Conservation (phyloP, 352 stramenopile species). For the Globisporangium cylindrosporum region DNA sequence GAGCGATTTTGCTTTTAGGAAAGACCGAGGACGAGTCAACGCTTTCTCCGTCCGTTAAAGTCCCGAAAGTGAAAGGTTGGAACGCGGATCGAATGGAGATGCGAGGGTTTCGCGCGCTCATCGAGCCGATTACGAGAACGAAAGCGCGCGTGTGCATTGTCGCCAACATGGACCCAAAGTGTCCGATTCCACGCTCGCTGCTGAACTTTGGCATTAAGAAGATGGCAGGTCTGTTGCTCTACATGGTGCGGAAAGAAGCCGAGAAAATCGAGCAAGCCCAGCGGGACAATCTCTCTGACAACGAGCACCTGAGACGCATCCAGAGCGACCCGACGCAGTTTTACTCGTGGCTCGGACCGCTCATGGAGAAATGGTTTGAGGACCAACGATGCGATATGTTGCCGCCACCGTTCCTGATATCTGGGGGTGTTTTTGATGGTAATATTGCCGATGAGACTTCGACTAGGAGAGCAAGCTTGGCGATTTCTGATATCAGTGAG, state of each 20-base stretch:
- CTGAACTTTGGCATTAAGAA: conserved; percentile 87
- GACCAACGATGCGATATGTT: conserved; percentile 38
- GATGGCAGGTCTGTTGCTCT: conserved; percentile 70
- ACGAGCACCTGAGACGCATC: conserved; percentile 63
- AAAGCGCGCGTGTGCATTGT: conserved; percentile 73
- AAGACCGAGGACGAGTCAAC: conserved; percentile 43
- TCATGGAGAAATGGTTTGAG: conserved; percentile 66
- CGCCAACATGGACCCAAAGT: conserved; percentile 78
- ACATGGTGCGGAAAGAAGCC: conserved; percentile 71
- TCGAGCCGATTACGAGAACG: conserved; percentile 69
- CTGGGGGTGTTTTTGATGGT: not conserved
- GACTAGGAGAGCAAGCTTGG: not conserved
- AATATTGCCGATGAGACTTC: not conserved
- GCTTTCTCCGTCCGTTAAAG: conserved; percentile 28
- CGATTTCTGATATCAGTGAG: conserved; percentile 10
- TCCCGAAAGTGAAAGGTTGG: conserved; percentile 65
- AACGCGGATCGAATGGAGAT: conserved; percentile 73
- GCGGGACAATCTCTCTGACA: conserved; percentile 32
- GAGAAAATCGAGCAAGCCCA: conserved; percentile 73
- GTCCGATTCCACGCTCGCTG: conserved; percentile 58
- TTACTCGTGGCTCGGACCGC: conserved; percentile 66
- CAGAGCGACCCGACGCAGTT: conserved; percentile 70
- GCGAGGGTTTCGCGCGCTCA: conserved; percentile 66
- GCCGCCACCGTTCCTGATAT: conserved; percentile 28
- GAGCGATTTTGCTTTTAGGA: conserved; percentile 65